Evolutionary conservation across 1,284 basidiomycete species (phyloP).

Genomic region (Malassezia japonica): DNA sequence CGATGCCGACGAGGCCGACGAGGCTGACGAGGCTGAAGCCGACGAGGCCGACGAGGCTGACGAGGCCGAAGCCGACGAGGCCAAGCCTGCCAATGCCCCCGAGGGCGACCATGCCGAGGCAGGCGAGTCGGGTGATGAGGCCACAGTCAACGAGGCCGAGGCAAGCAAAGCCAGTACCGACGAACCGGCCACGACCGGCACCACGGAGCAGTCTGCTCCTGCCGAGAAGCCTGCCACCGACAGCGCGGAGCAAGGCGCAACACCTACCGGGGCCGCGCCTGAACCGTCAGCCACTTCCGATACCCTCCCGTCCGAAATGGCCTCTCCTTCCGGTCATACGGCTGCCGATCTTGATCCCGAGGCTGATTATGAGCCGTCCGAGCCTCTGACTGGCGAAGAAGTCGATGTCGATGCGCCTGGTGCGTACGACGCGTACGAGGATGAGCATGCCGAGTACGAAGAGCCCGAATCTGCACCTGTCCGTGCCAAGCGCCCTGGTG

Average conservation of each 20-base stretch:
- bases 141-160: no score
- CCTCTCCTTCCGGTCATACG: no score
- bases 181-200: no score
- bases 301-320: no score
- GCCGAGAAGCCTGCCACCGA: no score
- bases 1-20: neutral
- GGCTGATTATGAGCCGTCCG: slow-evolving; percentile 1
- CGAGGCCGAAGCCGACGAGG: slow-evolving; percentile 20
- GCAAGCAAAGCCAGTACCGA: no score
- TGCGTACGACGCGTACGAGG: slow-evolving; percentile 1
- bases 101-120: neutral
- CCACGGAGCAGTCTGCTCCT: no score
- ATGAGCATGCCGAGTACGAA: neutral
- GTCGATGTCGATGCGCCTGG: neutral
- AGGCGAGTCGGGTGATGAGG: neutral
- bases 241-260: no score
- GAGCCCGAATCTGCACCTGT: neutral
- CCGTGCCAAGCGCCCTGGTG: neutral
- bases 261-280: no score
- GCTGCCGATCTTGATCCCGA: neutral
- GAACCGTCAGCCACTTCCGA: no score
- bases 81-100: no score
- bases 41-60: slow-evolving; percentile 2
- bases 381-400: neutral
- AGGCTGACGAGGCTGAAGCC: neutral